Conservation (phyloP, 2,329 filamentous ascomycete species). For the Apiospora arundinis region DNA sequence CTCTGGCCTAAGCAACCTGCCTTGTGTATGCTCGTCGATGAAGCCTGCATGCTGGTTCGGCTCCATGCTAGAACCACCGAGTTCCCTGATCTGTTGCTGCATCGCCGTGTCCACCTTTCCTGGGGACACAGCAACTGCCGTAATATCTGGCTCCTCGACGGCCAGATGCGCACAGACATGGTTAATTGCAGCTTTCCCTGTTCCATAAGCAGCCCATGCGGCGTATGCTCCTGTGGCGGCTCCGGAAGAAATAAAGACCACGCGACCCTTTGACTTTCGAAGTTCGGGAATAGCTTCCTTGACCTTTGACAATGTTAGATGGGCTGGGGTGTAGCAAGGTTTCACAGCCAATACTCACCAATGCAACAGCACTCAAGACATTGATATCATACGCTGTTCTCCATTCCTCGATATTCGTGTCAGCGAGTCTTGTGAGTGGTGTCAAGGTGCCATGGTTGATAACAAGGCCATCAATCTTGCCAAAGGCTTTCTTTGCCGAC, state of each 20-base stretch:
- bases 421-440: conserved; percentile 74
- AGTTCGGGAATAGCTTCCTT: conserved; percentile 74
- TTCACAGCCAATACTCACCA: conserved; percentile 60
- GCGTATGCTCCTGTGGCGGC: conserved; percentile 71
- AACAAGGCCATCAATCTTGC: conserved; percentile 78
- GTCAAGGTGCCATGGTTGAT: conserved; percentile 86
- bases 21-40: conserved; percentile 69
- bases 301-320: conserved; percentile 54
- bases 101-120: conserved; percentile 89
- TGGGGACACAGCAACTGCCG: conserved; percentile 74
- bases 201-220: conserved; percentile 82
- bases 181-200: conserved; percentile 83
- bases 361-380: conserved; percentile 80
- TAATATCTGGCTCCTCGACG: conserved; percentile 78
- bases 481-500: conserved; percentile 71
- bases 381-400: conserved; percentile 80
- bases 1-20: conserved; percentile 78
- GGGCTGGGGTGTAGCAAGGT: not conserved
- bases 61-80: conserved; percentile 56
- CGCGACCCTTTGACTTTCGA: conserved; percentile 70
- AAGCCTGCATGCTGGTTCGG: conserved; percentile 70
- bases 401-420: conserved; percentile 77
- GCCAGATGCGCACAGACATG: conserved; percentile 77
- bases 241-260: conserved; percentile 82
- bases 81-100: conserved; percentile 81